Conservation (phyloP, 208 protist genomes). For the Spongospora subterranea region DNA sequence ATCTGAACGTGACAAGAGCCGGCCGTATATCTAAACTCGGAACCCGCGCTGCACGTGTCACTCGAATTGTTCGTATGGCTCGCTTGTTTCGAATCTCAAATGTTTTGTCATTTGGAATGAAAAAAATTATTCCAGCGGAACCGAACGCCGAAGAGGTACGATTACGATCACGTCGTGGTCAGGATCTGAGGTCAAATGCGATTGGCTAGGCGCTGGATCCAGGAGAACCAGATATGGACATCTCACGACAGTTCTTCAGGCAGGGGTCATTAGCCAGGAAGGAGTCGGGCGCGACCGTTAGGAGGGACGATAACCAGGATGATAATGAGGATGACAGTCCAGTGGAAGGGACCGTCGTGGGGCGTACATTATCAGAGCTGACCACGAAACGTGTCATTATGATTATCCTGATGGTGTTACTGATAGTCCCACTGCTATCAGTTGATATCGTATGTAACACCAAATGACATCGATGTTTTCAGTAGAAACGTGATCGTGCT, state of each 20-base stretch:
- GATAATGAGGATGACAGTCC: neutral
- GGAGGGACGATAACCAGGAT: too few species aligned
- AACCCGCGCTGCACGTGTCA: constrained; percentile 30
- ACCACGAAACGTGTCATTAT: constrained; percentile 28
- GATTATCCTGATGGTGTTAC: constrained; percentile 1
- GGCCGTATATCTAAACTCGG: neutral
- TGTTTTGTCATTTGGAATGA: too few species aligned
- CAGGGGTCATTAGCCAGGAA: too few species aligned
- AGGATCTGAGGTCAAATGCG: neutral
- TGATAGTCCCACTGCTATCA: neutral
- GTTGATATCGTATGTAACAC: too few species aligned
- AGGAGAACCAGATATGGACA: neutral
- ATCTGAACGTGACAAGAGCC: neutral
- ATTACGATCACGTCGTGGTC: neutral
- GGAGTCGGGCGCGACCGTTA: too few species aligned
- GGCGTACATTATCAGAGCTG: constrained; percentile 12
- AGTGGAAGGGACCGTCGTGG: neutral
- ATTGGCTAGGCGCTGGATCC: neutral
- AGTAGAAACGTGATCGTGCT: too few species aligned
- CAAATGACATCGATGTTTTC: too few species aligned
- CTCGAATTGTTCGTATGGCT: neutral
- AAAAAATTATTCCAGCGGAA: too few species aligned
- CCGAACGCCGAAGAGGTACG: too few species aligned
- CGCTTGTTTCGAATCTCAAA: constrained; percentile 5
- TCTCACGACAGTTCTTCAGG: too few species aligned